Percentiles rank a stretch among this genome's conserved stretches.
phyloP scores from a whole-genome alignment of 1,139 yeast genomes.

The Kodamaea alishanica region DNA sequence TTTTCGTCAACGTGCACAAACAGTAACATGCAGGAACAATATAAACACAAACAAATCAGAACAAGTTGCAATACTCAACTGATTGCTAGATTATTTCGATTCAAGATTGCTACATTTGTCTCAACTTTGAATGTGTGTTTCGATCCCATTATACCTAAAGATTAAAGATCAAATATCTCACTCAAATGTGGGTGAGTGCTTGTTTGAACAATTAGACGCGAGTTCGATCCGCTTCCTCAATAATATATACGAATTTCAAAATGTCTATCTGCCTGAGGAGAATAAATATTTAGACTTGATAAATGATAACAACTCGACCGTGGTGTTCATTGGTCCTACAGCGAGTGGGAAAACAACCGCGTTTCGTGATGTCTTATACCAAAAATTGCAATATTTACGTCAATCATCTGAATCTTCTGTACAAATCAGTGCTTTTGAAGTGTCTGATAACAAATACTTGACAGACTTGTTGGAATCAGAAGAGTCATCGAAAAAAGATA shows the following conservation, averaged over 20 bases:
- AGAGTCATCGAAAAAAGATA: slow-evolving; percentile 10
- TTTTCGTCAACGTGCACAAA: too few relatives aligned
- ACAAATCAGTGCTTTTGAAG: slow-evolving; percentile 28
- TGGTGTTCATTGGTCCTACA: slow-evolving; percentile 32
- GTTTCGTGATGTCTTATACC: slow-evolving; percentile 16
- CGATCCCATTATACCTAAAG: slow-evolving; percentile 25
- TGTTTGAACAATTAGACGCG: slow-evolving; percentile 12
- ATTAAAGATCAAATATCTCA: slow-evolving; percentile 15
- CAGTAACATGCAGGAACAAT: too few relatives aligned
- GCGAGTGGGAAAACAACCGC: slow-evolving; percentile 36
- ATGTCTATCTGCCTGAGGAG: slow-evolving; percentile 12
- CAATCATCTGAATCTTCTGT: slow-evolving; percentile 7
- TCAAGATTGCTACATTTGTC: too few relatives aligned
- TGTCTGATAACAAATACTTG: slow-evolving; percentile 25
- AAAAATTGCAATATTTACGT: slow-evolving; percentile 7
- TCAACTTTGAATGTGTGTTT: too few relatives aligned
- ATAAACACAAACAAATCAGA: too few relatives aligned
- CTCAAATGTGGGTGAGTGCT: not conserved
- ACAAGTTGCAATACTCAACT: too few relatives aligned
- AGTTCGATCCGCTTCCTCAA: slow-evolving; percentile 20
- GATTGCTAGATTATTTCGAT: too few relatives aligned
- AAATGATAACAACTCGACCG: slow-evolving; percentile 13
- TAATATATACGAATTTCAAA: slow-evolving; percentile 20
- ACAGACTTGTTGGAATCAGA: slow-evolving; percentile 24
- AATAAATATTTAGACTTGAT: slow-evolving; percentile 14